Percentiles rank a stretch among this genome's conserved stretches.
These are phyloP conservation scores for Crithidia mellificae DNA, from an alignment of 208 protist species.

Conservation along the genomic window DNA sequence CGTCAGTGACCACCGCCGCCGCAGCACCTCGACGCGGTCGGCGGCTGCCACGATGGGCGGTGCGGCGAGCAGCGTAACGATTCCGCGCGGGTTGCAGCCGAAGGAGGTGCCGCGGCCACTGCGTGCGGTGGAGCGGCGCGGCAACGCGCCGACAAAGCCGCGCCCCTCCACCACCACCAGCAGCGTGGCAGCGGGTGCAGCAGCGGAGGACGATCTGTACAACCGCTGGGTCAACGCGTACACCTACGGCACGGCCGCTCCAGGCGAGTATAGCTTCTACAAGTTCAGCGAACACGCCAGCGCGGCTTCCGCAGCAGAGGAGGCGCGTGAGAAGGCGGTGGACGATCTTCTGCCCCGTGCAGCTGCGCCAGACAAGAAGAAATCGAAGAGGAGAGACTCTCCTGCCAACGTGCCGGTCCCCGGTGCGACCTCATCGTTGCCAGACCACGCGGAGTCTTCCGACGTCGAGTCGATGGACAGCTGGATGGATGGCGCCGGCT, in stretches of 20 bases:
- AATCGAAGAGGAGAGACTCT: not conserved
- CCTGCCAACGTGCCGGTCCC: not conserved
- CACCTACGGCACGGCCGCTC: slow-evolving; percentile 13
- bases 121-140: slow-evolving; percentile 3
- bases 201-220: slow-evolving; percentile 4
- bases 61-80: slow-evolving; percentile 2
- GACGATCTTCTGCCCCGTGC: not conserved
- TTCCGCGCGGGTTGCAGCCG: slow-evolving; percentile 10
- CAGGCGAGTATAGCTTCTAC: slow-evolving; percentile 2
- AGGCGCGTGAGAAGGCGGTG: not conserved
- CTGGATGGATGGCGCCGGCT: slow-evolving; percentile 8
- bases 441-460: not conserved
- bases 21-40: not conserved
- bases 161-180: not conserved
- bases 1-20: not conserved
- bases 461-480: slow-evolving; percentile 1
- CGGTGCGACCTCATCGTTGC: not conserved
- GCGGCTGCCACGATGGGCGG: not conserved
- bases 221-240: slow-evolving; percentile 13
- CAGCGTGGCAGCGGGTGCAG: not conserved
- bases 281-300: not conserved
- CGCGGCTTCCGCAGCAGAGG: not conserved
- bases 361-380: not conserved
- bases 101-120: slow-evolving; percentile 18
- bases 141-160: not conserved